Conservation (phyloP, 2,329 filamentous ascomycete species). For the Pestalotiopsis sp. region DNA sequence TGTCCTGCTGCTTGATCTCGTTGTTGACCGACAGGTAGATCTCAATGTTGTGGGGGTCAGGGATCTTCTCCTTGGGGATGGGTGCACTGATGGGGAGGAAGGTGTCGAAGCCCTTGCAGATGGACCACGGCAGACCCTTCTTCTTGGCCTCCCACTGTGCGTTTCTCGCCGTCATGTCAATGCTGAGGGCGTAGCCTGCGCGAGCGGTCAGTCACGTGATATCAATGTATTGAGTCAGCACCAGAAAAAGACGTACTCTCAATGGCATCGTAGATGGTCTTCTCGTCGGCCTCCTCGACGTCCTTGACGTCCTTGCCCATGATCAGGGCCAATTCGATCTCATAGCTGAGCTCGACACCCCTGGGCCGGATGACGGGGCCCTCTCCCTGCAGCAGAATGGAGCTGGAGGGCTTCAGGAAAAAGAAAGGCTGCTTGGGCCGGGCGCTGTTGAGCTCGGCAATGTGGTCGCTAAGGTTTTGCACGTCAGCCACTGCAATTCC, state of each 20-base stretch:
- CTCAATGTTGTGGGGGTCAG: slow-evolving; percentile 86
- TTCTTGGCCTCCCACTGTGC: slow-evolving; percentile 96
- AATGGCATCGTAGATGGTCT: slow-evolving; percentile 81
- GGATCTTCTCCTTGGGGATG: slow-evolving; percentile 79
- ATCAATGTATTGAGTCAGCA: neutral
- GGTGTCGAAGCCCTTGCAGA: slow-evolving; percentile 97
- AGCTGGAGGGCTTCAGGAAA: slow-evolving; percentile 93
- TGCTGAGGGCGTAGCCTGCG: slow-evolving; percentile 81
- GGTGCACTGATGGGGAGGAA: slow-evolving; percentile 86
- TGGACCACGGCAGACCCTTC: slow-evolving; percentile 94
- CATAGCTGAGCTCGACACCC: slow-evolving; percentile 88
- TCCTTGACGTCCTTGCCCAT: slow-evolving; percentile 82
- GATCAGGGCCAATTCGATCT: slow-evolving; percentile 89
- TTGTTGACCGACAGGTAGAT: slow-evolving; percentile 85
- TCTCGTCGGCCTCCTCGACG: slow-evolving; percentile 71
- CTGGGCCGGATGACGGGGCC: slow-evolving; percentile 81
- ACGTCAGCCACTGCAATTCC: slow-evolving; percentile 16
- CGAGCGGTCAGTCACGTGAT: slow-evolving; percentile 1
- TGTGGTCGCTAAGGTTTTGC: slow-evolving; percentile 71
- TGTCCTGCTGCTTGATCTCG: slow-evolving; percentile 78
- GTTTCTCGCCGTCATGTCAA: slow-evolving; percentile 97
- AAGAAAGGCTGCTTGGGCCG: slow-evolving; percentile 96
- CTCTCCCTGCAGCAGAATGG: slow-evolving; percentile 77
- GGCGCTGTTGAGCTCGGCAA: slow-evolving; percentile 85
- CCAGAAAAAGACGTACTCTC: slow-evolving; percentile 56